Evolutionary conservation across 192 early-diverging fungal species (phyloP).

Genomic region (Lunasporangiospora selenospora): DNA sequence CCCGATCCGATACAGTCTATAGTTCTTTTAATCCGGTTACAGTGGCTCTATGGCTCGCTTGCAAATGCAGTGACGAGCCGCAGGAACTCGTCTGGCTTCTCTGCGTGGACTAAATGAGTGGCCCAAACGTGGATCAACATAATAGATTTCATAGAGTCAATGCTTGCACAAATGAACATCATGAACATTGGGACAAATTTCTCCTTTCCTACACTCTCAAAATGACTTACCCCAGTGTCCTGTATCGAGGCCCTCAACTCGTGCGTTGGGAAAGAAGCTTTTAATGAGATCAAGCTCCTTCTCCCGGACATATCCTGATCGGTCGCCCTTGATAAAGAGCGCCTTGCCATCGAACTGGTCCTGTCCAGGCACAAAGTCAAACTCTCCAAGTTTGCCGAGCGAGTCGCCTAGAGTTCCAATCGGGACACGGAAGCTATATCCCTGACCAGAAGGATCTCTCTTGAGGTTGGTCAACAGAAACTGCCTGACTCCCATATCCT

Average conservation of each 20-base stretch:
- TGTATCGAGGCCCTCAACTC: conserved; percentile 73
- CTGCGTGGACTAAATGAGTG: conserved; percentile 63
- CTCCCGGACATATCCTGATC: conserved; percentile 71
- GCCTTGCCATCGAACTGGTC: conserved; percentile 65
- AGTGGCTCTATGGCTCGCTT: conserved; percentile 19
- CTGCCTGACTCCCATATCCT: conserved; percentile 68
- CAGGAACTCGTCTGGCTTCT: conserved; percentile 73
- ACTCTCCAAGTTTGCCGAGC: conserved; percentile 57
- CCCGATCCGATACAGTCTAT: conserved; percentile 4
- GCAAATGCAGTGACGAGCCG: conserved; percentile 60
- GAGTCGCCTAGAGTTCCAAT: conserved; percentile 69
- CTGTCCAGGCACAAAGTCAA: conserved; percentile 47
- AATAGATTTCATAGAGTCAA: background rate
- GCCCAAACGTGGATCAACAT: background rate
- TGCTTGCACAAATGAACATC: background rate
- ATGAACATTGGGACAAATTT: background rate
- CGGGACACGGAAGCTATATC: conserved; percentile 77
- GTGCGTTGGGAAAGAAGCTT: conserved; percentile 73
- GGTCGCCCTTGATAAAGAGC: conserved; percentile 83
- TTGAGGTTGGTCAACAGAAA: conserved; percentile 96
- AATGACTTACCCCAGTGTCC: conserved; percentile 86
- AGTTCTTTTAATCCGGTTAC: conserved; percentile 3
- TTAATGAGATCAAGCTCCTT: conserved; percentile 56
- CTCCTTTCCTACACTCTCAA: background rate
- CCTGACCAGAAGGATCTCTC: conserved; percentile 40